These are phyloP conservation scores for Salvia hispanica DNA, from an alignment of 257 asterid genomes.

Conservation along the genomic window DNA sequence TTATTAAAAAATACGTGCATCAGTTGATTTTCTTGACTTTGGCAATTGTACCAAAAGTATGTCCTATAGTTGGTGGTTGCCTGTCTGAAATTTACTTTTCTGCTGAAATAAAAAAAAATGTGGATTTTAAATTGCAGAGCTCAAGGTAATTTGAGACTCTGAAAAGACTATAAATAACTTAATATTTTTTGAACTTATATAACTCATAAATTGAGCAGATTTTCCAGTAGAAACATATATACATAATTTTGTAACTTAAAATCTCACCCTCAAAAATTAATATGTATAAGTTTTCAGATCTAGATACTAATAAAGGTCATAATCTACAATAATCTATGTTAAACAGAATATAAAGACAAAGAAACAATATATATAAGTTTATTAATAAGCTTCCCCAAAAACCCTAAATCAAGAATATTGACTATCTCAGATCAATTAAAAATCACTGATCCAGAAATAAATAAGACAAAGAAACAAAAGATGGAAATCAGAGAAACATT, in stretches of 20 bases:
- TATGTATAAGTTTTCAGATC: constrained; percentile 29
- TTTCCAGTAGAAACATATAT: not conserved
- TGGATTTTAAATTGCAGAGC: too few species aligned
- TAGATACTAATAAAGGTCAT: constrained; percentile 17
- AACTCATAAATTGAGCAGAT: not conserved
- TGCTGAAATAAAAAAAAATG: not conserved
- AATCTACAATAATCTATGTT: constrained; percentile 6
- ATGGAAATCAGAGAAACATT: constrained; percentile 14
- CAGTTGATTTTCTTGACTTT: not conserved
- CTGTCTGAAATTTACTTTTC: not conserved
- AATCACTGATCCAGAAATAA: not conserved
- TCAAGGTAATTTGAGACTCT: not conserved
- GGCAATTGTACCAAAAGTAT: not conserved
- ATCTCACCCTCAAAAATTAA: not conserved
- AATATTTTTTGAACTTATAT: not conserved
- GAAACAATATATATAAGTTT: too few species aligned
- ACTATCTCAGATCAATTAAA: constrained; percentile 15
- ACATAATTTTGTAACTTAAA: not conserved
- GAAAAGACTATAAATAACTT: too few species aligned
- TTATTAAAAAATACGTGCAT: not conserved
- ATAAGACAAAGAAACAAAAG: not conserved
- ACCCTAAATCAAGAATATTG: constrained; percentile 46
- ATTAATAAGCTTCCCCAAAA: constrained; percentile 28
- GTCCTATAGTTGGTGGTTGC: not conserved
- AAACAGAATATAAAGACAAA: not conserved